phyloP scores from a whole-genome alignment of 345 rosid species.

The Fremontodendron californicum region DNA sequence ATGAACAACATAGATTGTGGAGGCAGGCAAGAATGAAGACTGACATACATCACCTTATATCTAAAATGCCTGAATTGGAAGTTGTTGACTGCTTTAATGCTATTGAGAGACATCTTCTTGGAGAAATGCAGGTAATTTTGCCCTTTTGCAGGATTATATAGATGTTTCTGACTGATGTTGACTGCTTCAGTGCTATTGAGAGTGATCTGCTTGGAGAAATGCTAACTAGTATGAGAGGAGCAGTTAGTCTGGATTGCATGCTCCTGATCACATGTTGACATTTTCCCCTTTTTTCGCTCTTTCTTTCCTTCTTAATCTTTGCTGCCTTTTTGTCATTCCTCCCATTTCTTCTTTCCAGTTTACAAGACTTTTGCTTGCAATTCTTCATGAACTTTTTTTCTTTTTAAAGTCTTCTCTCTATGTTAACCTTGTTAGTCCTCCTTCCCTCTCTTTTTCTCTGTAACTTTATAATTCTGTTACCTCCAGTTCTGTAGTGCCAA shows the following conservation, averaged over 20 bases:
- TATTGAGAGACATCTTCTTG: slow-evolving; percentile 69
- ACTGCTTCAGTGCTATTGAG: neutral
- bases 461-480: neutral
- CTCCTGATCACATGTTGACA: neutral
- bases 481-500: neutral
- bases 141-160: slow-evolving; percentile 8
- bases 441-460: neutral
- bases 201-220: neutral
- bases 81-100: slow-evolving; percentile 86
- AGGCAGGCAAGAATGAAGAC: slow-evolving; percentile 79
- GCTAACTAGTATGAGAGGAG: neutral
- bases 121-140: slow-evolving; percentile 60
- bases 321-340: neutral
- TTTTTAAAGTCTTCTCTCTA: neutral
- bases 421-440: neutral
- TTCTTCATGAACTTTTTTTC: neutral
- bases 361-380: neutral
- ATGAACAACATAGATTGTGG: slow-evolving; percentile 87
- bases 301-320: neutral
- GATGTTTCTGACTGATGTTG: neutral
- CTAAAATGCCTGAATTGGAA: slow-evolving; percentile 81
- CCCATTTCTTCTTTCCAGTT: neutral
- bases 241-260: neutral
- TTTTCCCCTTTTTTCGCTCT: neutral
- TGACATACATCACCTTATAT: slow-evolving; percentile 57